Evolutionary conservation across 805 yeast genomes (phyloP), one percentile per base, ranked within the genome.

Genomic region (Ogataea nonfermentans): DNA sequence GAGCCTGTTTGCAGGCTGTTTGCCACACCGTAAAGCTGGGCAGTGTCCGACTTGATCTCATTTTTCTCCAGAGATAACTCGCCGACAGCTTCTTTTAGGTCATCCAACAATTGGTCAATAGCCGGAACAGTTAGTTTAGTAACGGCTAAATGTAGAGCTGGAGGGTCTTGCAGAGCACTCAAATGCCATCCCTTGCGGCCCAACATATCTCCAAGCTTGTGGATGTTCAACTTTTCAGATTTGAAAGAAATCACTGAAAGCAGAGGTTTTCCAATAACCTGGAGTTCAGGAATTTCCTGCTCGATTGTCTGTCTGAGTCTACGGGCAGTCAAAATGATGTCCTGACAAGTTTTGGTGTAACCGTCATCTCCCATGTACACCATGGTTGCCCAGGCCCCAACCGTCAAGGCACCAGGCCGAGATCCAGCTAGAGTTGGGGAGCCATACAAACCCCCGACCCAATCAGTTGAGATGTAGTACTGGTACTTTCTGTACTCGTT

Each of bases 311-410:
- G 43, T 49, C 76, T 79, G 51, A 89, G 65, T 39, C 66, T 62
- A 55, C 77, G 71, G 2, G 95, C 79, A 3, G 90, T 77, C 6
- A 62, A 51, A 6, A 89, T 78, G 35, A 91, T 90, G 9, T 76
- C 79, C 40, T 60, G 63, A 47, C 95, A 81, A 2, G 81, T 73
- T 45, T 79, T 59, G 5, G 62, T 70, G 61, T 91, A 91, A 1
- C 98, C 98, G n/a, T 77, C 76, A 40, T 77, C 79, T 27, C 99
- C 99, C 40, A 90, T 71, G 47, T 74, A 72, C 31, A 91, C 65
- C 73, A 91, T 66, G 0, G 97, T 89, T 0, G 96, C 95, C 97
- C 98, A 93, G 61, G 98, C 90, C 0, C 97, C 98, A n/a, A 84
- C 98, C 73, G 89, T 84, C 24, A 91, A 68, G 0, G 98, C 97